Evolutionary conservation across 2,329 filamentous ascomycete species (phyloP).

Genomic region (Pseudonectria buxi): DNA sequence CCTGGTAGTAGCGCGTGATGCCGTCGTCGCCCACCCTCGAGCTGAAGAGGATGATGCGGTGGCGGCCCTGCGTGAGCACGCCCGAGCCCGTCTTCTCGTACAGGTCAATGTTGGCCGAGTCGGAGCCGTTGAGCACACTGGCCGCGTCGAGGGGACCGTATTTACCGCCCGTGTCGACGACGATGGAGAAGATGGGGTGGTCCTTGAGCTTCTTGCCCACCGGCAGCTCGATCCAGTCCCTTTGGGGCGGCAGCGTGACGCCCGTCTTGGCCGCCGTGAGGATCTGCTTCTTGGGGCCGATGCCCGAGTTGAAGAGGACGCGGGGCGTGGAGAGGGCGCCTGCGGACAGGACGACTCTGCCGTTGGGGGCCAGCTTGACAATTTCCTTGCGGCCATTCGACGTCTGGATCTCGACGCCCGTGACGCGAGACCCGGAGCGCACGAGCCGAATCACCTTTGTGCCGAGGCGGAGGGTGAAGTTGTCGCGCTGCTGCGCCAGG

Average conservation of each 20-base stretch:
- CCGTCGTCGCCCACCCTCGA: slow-evolving; percentile 52
- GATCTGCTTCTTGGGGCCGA: slow-evolving; percentile 55
- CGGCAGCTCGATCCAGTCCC: slow-evolving; percentile 49
- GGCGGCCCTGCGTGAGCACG: slow-evolving; percentile 57
- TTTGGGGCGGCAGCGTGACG: slow-evolving; percentile 40
- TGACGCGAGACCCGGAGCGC: slow-evolving; percentile 52
- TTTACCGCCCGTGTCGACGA: slow-evolving; percentile 14
- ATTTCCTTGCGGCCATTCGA: slow-evolving; percentile 43
- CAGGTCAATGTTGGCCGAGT: slow-evolving; percentile 55
- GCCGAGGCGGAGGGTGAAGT: slow-evolving; percentile 60
- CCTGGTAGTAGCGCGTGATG: slow-evolving; percentile 57
- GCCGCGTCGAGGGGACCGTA: slow-evolving; percentile 31
- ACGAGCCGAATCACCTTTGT: slow-evolving; percentile 59
- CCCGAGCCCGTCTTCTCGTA: slow-evolving; percentile 48
- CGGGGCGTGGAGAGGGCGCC: slow-evolving; percentile 63
- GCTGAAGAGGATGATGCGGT: slow-evolving; percentile 50
- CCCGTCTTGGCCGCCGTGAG: slow-evolving; percentile 45
- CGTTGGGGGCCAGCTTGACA: slow-evolving; percentile 52
- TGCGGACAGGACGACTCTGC: slow-evolving; percentile 59
- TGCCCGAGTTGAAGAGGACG: slow-evolving; percentile 53
- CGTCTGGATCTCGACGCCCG: slow-evolving; percentile 57
- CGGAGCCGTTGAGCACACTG: slow-evolving; percentile 37
- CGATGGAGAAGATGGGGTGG: slow-evolving; percentile 35
- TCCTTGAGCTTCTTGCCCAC: slow-evolving; percentile 52
- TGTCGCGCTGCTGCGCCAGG: slow-evolving; percentile 47